Base-by-base conservation (phyloP, 1,284 basidiomycete species). In the Moniliophthora roreri region DNA sequence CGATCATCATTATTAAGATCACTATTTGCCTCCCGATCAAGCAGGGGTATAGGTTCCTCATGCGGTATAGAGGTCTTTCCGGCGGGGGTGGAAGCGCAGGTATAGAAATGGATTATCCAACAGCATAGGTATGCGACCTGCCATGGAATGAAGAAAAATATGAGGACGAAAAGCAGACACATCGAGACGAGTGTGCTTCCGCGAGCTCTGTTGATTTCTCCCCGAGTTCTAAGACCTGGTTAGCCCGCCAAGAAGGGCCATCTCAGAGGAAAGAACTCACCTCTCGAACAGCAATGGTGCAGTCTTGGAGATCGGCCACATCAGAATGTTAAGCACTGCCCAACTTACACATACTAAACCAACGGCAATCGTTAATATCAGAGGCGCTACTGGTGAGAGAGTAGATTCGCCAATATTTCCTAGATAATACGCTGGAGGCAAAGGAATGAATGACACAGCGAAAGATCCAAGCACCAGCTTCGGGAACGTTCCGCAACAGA, bases 61-160 rank as follows among this genome's bases (percentile, higher is more conserved):
- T 39, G 24, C 11, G 48, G 49, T 37, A 59, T 65, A 34, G 65
- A 61, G 9, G 63, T 28, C 60, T 51, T 48, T 56, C 58, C 47
- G 32, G 56, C 24, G 10, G 54, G 49, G 11, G 69, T 65, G 10
- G 69, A 67, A 11, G 79, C 78, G 62, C 85, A 88, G 38, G 81
- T 83, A 60, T 80, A 75, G 44, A 93, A 72, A 57, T 95, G 90
- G 38, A 93, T 81, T 13, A 89, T 59, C 79, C 89, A 93, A 58
- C 87, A 85, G 34, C 90, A 84, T 13, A 96, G 78, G 66, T 91
- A 94, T 1, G 89, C 92, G 28, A 95, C 89, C 69, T 97, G 94
- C 80, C 92, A 93, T 0, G 95, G 95, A 18, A 96, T 76, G 53
- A 92, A 72, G 24, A 93, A 61, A 57, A 87, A 80, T 39, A 94